Evolutionary conservation across 805 yeast species (phyloP).

Genomic region (Cyberlindnera maclurae): DNA sequence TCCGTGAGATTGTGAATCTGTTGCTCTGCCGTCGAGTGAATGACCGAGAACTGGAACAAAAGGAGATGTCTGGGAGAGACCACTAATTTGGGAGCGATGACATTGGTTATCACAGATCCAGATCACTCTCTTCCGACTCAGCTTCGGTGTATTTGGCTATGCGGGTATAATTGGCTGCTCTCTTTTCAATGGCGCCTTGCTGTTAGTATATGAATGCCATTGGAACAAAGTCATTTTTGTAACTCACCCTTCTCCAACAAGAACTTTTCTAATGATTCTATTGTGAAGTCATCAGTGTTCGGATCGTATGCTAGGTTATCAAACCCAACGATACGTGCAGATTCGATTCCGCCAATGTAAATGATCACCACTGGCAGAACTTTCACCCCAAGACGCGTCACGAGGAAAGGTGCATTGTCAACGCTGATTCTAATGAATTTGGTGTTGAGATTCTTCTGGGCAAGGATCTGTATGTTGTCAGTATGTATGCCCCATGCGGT

Average conservation of each 20-base stretch:
- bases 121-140: conserved; percentile 32
- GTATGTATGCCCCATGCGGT: neutral
- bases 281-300: conserved; percentile 38
- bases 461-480: conserved; percentile 28
- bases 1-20: neutral
- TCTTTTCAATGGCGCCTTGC: conserved; percentile 27
- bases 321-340: conserved; percentile 60
- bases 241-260: conserved; percentile 24
- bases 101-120: conserved; percentile 27
- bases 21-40: neutral
- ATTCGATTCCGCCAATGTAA: conserved; percentile 54
- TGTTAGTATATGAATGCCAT: conserved; percentile 1
- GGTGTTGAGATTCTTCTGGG: conserved; percentile 51
- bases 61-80: too few species aligned
- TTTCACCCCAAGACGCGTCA: conserved; percentile 51
- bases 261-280: conserved; percentile 41
- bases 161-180: conserved; percentile 26
- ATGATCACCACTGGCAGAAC: conserved; percentile 66
- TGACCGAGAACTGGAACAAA: too few species aligned
- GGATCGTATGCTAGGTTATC: conserved; percentile 43
- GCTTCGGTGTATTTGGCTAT: conserved; percentile 10
- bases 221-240: neutral
- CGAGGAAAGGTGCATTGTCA: conserved; percentile 64
- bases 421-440: conserved; percentile 52
- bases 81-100: too few species aligned